Evolutionary conservation across 768 basidiomycete genomes (phyloP).

Genomic region (Naganishia vishniacii): DNA sequence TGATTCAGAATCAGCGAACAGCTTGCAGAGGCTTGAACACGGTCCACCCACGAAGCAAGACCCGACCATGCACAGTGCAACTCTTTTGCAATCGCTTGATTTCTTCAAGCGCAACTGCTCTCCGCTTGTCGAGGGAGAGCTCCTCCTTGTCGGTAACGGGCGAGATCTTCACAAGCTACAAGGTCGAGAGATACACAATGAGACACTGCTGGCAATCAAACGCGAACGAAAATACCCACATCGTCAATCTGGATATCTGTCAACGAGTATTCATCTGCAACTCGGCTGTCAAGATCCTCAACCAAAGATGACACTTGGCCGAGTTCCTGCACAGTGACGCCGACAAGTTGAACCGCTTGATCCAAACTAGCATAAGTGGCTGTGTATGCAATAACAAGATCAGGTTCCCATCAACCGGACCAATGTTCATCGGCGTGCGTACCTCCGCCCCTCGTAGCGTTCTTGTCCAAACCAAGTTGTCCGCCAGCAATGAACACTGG

Average conservation of each 20-base stretch:
- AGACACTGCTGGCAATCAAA: no score
- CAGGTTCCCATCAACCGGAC: no score
- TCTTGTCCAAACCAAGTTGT: constrained; percentile 20
- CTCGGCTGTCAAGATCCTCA: constrained; percentile 3
- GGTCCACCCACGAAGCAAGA: constrained; percentile 18
- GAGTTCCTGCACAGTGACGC: constrained; percentile 3
- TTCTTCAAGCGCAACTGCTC: constrained; percentile 2
- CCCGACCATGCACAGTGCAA: constrained; percentile 4
- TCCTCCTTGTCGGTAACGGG: constrained; percentile 15
- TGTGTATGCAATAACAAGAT: background rate
- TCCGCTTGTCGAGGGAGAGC: background rate
- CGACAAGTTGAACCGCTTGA: constrained; percentile 6
- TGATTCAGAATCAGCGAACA: background rate
- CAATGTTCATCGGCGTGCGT: no score
- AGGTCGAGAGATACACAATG: background rate
- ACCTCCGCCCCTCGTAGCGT: constrained; percentile 26
- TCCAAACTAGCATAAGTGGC: constrained; percentile 18
- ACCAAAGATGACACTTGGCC: constrained; percentile 15
- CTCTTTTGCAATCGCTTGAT: constrained; percentile 11
- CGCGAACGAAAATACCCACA: background rate
- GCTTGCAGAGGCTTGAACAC: no score
- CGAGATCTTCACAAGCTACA: constrained; percentile 7
- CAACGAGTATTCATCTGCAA: constrained; percentile 10
- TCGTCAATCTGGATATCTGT: constrained; percentile 17
- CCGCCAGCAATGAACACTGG: constrained; percentile 25